Base-by-base conservation (phyloP, 1,284 basidiomycete genomes). In the Xerocomus cyaneibrunnescens region DNA sequence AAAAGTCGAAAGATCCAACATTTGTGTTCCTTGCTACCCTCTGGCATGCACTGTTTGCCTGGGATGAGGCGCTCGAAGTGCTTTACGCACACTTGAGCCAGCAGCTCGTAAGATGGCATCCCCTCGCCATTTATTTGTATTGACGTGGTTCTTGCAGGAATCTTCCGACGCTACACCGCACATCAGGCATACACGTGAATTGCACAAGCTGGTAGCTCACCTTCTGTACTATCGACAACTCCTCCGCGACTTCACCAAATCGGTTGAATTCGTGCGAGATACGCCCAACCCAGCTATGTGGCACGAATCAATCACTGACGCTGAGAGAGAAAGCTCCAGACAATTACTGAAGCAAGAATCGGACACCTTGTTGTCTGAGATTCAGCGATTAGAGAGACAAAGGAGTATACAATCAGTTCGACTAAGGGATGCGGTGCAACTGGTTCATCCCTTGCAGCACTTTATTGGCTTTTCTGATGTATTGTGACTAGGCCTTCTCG, bases 31-130 rank as follows among this genome's bases (percentile, higher is more conserved):
- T 83, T 25, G 70, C 76, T 5, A 75, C 75, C 38, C 64, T 83
- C 39, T 83, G 81, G 80, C 78, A 83, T 46, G 77, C 78, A 5
- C 55, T 81, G 52, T 83, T 81, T 56, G 77, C 77, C 0, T 83
- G 80, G 79, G 81, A 83, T 48, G 74, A 83, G 57, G 71, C 79
- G 0, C 58, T 83, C 7, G 80, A 81, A 52, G 66, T 69, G 31
- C 62, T 83, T 34, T 80, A 80, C 46, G 53, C 62, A 2, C 74
- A 81, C 56, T 73, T 83, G 32, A 75, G 70, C 53, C 62, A 56
- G 37, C 27, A 37, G 34, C 67, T 81, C 43, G 80, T 80, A 54
- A 49, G 57, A 66, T 10, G 4, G 2, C 21, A 4, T 45, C 45
- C 16, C 3, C 7, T 44, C n/a, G 22, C 25, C 5, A 7, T 45